phyloP scores from a whole-genome alignment of 192 early-diverging fungal genomes.

The Haplosporangium gracile region DNA sequence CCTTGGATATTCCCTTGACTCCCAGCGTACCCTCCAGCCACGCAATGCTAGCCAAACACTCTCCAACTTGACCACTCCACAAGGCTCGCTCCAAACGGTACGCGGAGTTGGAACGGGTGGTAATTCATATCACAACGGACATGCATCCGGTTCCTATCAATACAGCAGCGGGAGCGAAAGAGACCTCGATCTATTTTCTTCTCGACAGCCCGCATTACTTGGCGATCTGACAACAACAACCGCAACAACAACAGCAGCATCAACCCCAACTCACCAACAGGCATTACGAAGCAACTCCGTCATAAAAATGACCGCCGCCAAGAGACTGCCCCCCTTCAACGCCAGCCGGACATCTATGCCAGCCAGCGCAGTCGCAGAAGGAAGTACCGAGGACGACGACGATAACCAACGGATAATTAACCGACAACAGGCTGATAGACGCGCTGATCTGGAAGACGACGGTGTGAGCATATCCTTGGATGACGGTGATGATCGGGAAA shows the following conservation, averaged over 20 bases:
- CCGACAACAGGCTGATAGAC: neutral
- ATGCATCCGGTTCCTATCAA: slow-evolving; percentile 6
- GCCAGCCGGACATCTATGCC: slow-evolving; percentile 33
- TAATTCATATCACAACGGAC: slow-evolving; percentile 10
- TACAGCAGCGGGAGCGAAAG: slow-evolving; percentile 51
- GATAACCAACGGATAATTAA: neutral
- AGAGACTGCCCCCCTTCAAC: slow-evolving; percentile 45
- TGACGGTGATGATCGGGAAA: slow-evolving; percentile 14
- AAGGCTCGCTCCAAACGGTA: slow-evolving; percentile 38
- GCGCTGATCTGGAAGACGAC: slow-evolving; percentile 19
- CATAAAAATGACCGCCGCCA: slow-evolving; percentile 48
- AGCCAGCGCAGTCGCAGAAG: slow-evolving; percentile 30
- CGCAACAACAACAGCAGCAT: neutral
- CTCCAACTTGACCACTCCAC: slow-evolving; percentile 35
- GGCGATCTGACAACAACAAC: slow-evolving; percentile 18
- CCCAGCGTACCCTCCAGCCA: slow-evolving; percentile 12
- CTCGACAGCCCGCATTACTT: slow-evolving; percentile 27
- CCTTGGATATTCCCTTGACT: slow-evolving; percentile 36
- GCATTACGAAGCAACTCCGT: slow-evolving; percentile 37
- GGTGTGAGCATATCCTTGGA: slow-evolving; percentile 8
- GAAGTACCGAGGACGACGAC: slow-evolving; percentile 35
- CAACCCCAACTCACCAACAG: neutral
- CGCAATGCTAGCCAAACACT: neutral
- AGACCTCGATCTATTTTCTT: slow-evolving; percentile 23
- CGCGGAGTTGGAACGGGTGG: slow-evolving; percentile 9